phyloP scores from a whole-genome alignment of 78 protist genomes.

The Dictyostelium intermedium region DNA sequence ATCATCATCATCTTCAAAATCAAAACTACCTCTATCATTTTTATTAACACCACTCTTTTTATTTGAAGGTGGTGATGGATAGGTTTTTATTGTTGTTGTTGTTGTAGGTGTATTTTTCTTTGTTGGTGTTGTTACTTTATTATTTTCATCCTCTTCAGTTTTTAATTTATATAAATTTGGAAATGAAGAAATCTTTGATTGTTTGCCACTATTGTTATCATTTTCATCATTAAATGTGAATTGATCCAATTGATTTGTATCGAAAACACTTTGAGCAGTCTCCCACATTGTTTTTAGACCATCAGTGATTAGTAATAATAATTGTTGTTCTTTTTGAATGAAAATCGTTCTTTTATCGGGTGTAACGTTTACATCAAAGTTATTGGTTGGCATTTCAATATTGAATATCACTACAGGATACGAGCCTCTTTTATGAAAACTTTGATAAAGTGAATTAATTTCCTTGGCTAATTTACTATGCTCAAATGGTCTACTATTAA shows the following conservation, averaged over 20 bases:
- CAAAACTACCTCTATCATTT: background rate
- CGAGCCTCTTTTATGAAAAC: slow-evolving; percentile 15
- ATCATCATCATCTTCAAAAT: background rate
- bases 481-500: slow-evolving; percentile 94
- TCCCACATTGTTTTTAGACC: slow-evolving; percentile 48
- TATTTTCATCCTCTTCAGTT: background rate
- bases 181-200: slow-evolving; percentile 13
- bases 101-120: background rate
- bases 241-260: slow-evolving; percentile 1
- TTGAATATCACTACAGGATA: slow-evolving; percentile 79
- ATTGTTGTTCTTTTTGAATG: slow-evolving; percentile 69
- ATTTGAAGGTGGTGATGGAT: background rate
- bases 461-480: slow-evolving; percentile 61
- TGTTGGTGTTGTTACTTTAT: background rate
- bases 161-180: slow-evolving; percentile 15
- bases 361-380: slow-evolving; percentile 95
- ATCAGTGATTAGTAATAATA: slow-evolving; percentile 9
- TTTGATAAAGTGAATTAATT: slow-evolving; percentile 75
- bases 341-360: slow-evolving; percentile 95
- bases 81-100: background rate
- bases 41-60: background rate
- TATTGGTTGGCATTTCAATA: slow-evolving; percentile 13
- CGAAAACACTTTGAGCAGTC: slow-evolving; percentile 21
- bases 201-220: background rate
- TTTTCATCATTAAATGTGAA: slow-evolving; percentile 3